A percentile compares a stretch with the other conserved stretches of the same genome.
phyloP scores from a whole-genome alignment of 2,329 filamentous ascomycete genomes.

The Coniochaeta hoffmannii region DNA sequence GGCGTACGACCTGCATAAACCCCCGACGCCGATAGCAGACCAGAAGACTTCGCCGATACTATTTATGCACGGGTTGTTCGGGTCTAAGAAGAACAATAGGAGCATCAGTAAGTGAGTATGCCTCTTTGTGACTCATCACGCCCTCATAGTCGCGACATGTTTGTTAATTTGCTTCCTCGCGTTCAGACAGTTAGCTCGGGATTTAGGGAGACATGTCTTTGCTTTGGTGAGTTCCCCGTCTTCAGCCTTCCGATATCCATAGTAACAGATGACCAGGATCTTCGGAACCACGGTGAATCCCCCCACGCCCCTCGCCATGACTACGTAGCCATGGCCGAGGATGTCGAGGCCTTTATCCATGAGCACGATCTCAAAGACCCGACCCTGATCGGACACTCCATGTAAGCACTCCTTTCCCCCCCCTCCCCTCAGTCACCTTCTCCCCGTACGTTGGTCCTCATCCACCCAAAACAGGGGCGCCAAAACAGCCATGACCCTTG shows the following conservation, averaged over 20 bases:
- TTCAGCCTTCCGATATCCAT: background rate
- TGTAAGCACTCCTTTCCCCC: constrained; percentile 43
- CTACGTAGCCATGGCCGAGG: constrained; percentile 74
- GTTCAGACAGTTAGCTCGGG: constrained; percentile 66
- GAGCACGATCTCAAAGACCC: constrained; percentile 62
- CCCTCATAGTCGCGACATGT: background rate
- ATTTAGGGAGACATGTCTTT: constrained; percentile 74
- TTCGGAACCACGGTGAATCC: constrained; percentile 89
- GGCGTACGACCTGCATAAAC: constrained; percentile 60
- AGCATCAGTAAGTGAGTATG: constrained; percentile 80
- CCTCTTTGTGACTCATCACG: background rate
- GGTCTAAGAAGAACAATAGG: constrained; percentile 91
- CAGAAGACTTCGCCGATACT: constrained; percentile 57
- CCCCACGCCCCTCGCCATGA: constrained; percentile 71
- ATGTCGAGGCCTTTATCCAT: constrained; percentile 71
- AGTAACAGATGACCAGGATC: constrained; percentile 49
- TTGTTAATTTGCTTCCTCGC: constrained; percentile 9
- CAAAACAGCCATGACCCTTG: constrained; percentile 85
- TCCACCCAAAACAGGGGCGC: constrained; percentile 55
- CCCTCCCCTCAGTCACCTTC: background rate
- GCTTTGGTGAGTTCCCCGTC: constrained; percentile 54
- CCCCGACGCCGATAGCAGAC: constrained; percentile 36
- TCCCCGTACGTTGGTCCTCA: background rate
- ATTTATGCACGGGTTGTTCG: constrained; percentile 88
- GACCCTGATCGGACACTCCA: constrained; percentile 87